phyloP scores from a whole-genome alignment of 2,329 filamentous ascomycete genomes.

The Onygenales sp. region DNA sequence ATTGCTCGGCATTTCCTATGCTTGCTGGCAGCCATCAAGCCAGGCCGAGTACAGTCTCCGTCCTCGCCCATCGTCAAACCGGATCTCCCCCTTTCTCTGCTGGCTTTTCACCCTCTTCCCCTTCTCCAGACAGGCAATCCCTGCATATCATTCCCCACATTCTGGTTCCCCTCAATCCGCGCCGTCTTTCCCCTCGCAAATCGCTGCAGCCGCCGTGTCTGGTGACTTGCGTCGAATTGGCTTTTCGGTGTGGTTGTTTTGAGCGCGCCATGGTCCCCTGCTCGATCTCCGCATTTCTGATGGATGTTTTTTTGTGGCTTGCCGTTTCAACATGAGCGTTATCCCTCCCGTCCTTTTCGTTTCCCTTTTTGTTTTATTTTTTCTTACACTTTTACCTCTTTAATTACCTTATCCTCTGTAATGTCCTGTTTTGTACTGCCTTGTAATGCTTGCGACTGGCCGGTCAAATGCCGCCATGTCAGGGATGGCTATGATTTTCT shows the following conservation, averaged over 20 bases:
- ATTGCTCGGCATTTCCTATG: background rate
- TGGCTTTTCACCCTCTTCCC: background rate
- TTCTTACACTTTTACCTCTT: background rate
- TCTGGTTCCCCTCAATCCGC: background rate
- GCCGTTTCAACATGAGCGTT: slow-evolving; percentile 2
- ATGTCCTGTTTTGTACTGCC: slow-evolving; percentile 1
- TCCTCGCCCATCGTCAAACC: background rate
- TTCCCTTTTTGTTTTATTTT: background rate
- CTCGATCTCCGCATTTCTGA: background rate
- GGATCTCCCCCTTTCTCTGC: too few species aligned
- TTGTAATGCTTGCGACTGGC: slow-evolving; percentile 1
- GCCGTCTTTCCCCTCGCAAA: background rate
- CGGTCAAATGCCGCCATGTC: slow-evolving; percentile 1
- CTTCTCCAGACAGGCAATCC: background rate
- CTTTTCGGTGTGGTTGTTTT: background rate
- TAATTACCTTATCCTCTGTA: background rate
- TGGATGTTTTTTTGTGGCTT: background rate
- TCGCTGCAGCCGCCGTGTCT: background rate
- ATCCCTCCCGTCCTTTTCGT: background rate
- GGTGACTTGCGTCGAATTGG: background rate
- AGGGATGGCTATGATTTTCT: background rate
- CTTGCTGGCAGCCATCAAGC: background rate
- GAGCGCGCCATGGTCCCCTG: background rate
- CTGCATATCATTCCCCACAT: background rate
- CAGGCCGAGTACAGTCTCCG: background rate